Conservation (phyloP, 805 yeast genomes). For the Blastobotrys americana region DNA sequence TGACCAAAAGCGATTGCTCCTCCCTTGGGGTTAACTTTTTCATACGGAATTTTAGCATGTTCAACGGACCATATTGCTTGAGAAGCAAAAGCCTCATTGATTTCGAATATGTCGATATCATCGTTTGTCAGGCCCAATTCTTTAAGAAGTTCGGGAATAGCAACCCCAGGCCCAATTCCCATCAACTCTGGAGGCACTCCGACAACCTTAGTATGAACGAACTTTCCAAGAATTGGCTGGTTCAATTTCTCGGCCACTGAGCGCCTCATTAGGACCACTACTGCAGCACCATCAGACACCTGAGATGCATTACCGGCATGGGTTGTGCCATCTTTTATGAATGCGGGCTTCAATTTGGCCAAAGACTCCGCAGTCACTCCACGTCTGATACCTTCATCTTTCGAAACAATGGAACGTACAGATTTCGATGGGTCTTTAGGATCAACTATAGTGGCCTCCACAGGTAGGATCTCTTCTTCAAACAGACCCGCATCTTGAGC, state of each 20-base stretch:
- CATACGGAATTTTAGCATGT: constrained; percentile 55
- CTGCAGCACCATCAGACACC: constrained; percentile 94
- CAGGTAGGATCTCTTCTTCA: constrained; percentile 82
- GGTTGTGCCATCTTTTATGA: constrained; percentile 74
- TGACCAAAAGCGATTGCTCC: constrained; percentile 97
- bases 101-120: constrained; percentile 73
- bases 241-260: constrained; percentile 70
- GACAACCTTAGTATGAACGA: constrained; percentile 65
- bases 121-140: constrained; percentile 50
- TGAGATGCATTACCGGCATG: constrained; percentile 97
- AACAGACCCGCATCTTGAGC: constrained; percentile 71
- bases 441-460: constrained; percentile 43
- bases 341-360: constrained; percentile 77
- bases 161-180: constrained; percentile 98
- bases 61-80: constrained; percentile 77
- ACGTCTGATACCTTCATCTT: constrained; percentile 86
- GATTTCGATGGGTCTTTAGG: constrained; percentile 59
- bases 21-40: constrained; percentile 82
- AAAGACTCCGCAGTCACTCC: constrained; percentile 77
- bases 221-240: constrained; percentile 71
- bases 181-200: constrained; percentile 97
- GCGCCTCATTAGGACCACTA: constrained; percentile 75
- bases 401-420: constrained; percentile 44
- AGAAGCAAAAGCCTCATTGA: constrained; percentile 96
- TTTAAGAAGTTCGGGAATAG: constrained; percentile 76